phyloP scores from a whole-genome alignment of 257 asterid genomes.

The Voacanga thouarsii region DNA sequence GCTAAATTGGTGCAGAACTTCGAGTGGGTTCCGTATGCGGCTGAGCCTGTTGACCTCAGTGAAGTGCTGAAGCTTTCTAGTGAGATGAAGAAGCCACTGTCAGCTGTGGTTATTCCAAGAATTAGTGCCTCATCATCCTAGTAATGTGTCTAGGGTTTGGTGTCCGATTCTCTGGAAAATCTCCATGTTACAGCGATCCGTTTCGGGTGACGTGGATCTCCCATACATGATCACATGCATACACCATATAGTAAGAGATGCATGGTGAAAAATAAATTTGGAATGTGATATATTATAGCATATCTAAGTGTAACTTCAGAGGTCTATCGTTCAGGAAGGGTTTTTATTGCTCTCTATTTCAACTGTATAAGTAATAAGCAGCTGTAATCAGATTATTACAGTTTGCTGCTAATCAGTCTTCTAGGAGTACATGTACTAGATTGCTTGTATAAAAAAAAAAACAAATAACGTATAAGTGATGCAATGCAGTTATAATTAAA shows the following conservation, averaged over 20 bases:
- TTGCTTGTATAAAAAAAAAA: background rate
- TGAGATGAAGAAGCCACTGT: constrained; percentile 59
- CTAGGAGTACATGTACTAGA: background rate
- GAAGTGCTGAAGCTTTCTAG: constrained; percentile 60
- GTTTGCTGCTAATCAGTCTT: background rate
- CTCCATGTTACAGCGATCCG: background rate
- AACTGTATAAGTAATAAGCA: background rate
- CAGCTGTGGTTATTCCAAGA: constrained; percentile 33
- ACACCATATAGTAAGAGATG: background rate
- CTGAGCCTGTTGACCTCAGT: constrained; percentile 33
- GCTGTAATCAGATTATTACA: background rate
- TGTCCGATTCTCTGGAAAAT: background rate
- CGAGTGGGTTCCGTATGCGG: constrained; percentile 26
- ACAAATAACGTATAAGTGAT: background rate
- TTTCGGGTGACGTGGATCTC: background rate
- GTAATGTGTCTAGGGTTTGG: background rate
- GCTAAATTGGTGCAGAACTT: constrained; percentile 45
- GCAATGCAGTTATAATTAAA: background rate
- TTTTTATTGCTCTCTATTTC: too few species aligned
- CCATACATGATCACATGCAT: background rate
- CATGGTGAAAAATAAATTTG: constrained; percentile 1
- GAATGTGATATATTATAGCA: background rate
- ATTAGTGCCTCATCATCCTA: background rate
- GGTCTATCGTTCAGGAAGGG: background rate
- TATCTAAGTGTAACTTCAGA: background rate